phyloP scores from a whole-genome alignment of 1,284 basidiomycete genomes.

The Mycosarcoma maydis region DNA sequence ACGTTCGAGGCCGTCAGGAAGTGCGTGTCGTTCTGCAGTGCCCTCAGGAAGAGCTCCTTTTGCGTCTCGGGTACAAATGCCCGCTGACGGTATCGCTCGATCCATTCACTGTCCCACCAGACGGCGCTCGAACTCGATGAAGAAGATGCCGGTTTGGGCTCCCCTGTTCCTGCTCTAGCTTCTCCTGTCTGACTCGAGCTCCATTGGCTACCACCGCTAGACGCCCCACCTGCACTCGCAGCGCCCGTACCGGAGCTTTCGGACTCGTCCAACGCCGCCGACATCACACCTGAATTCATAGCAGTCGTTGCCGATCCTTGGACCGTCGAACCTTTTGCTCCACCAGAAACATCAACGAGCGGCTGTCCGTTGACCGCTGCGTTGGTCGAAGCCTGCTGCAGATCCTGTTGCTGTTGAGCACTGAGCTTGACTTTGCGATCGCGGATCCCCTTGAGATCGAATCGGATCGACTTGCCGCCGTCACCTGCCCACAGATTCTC shows the following conservation, averaged over 20 bases:
- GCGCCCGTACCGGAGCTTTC: not conserved
- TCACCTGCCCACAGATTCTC: constrained; percentile 60
- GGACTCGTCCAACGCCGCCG: not conserved
- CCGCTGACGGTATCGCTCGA: constrained; percentile 37
- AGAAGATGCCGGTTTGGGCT: constrained; percentile 8
- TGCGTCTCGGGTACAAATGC: constrained; percentile 55
- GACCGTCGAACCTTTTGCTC: constrained; percentile 13
- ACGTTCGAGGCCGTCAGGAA: constrained; percentile 59
- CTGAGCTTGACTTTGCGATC: constrained; percentile 53
- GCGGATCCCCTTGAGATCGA: constrained; percentile 61
- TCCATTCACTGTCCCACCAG: constrained; percentile 56
- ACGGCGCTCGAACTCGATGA: constrained; percentile 28
- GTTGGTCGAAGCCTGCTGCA: constrained; percentile 24
- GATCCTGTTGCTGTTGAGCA: constrained; percentile 34
- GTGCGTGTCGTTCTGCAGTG: constrained; percentile 54
- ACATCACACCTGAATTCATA: constrained; percentile 21
- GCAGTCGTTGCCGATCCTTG: constrained; percentile 27
- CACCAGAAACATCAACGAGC: constrained; percentile 28
- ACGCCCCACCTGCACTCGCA: not conserved
- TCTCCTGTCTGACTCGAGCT: constrained; percentile 9
- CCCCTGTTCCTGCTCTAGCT: constrained; percentile 1
- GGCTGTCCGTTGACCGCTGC: constrained; percentile 16
- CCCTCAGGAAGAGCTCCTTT: constrained; percentile 49
- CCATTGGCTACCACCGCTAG: constrained; percentile 1
- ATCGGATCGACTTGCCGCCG: constrained; percentile 43